Conservation (phyloP, 352 stramenopile species). For the Blastocystis sp. region DNA sequence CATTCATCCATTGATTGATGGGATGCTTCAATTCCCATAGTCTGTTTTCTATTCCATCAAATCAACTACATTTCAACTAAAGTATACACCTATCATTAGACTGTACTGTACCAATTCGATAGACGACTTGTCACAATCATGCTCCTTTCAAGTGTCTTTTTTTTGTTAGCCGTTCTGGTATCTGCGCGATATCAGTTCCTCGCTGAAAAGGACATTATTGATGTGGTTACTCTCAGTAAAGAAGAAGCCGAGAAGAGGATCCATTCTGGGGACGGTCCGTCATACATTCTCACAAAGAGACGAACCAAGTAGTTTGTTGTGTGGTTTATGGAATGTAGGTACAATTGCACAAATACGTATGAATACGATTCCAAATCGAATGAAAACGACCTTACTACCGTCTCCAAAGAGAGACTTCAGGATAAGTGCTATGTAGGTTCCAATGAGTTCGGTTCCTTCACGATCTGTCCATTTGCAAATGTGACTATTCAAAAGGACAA, state of each 20-base stretch:
- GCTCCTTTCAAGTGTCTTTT: neutral
- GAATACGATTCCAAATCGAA: too few species aligned
- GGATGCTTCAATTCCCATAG: too few species aligned
- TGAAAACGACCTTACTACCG: neutral
- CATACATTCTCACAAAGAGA: neutral
- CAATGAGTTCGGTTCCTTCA: neutral
- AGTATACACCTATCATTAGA: neutral
- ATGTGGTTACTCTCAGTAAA: neutral
- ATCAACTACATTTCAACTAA: neutral
- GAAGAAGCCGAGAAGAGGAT: neutral
- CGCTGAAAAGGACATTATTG: neutral
- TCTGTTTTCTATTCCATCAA: neutral
- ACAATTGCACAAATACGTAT: neutral
- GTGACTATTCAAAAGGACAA: neutral
- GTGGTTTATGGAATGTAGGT: neutral
- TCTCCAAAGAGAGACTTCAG: neutral
- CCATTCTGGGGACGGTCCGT: neutral
- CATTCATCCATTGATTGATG: too few species aligned
- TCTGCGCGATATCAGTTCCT: constrained; percentile 11
- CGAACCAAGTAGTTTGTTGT: neutral
- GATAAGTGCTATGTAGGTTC: neutral
- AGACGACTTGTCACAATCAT: constrained; percentile 3
- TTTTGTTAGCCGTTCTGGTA: neutral
- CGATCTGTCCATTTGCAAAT: neutral
- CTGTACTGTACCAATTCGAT: neutral